Evolutionary conservation across 352 stramenopile species (phyloP).

Genomic region (Phytophthora nicotianae): DNA sequence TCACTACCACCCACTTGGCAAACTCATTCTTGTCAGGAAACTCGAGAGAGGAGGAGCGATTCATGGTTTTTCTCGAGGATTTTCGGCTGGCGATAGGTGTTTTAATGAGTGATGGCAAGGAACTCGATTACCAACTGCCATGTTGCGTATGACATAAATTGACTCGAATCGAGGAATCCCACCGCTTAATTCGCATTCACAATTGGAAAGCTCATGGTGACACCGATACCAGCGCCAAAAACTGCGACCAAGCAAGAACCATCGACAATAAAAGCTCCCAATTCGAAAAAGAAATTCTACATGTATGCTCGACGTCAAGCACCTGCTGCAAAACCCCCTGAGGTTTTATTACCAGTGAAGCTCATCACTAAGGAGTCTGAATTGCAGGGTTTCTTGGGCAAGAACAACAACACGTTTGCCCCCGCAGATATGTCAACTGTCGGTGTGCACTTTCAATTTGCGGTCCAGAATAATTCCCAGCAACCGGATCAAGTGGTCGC

Average conservation of each 20-base stretch:
- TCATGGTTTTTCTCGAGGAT: constrained; percentile 21
- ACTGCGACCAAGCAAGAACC: constrained; percentile 2
- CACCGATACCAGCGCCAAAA: background rate
- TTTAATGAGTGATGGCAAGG: constrained; percentile 3
- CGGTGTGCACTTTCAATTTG: constrained; percentile 30
- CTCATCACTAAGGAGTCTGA: constrained; percentile 17
- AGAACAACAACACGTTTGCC: constrained; percentile 17
- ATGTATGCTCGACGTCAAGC: background rate
- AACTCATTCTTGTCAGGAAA: constrained; percentile 41
- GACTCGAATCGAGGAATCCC: background rate
- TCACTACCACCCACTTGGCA: constrained; percentile 36
- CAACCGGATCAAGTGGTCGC: constrained; percentile 12
- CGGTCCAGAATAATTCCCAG: constrained; percentile 1
- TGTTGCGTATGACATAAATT: constrained; percentile 7
- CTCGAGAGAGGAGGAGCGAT: constrained; percentile 22
- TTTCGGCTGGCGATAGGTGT: constrained; percentile 9
- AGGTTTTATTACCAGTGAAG: background rate
- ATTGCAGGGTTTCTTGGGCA: constrained; percentile 22
- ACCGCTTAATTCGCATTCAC: background rate
- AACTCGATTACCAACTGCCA: constrained; percentile 16
- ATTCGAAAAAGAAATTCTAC: background rate
- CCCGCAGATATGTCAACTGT: constrained; percentile 2
- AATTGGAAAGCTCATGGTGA: constrained; percentile 16
- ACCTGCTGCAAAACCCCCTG: constrained; percentile 6
- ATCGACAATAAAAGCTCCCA: background rate